Evolutionary conservation across 1,284 basidiomycete genomes (phyloP).

Genomic region (Ceratobasidium papillatum): DNA sequence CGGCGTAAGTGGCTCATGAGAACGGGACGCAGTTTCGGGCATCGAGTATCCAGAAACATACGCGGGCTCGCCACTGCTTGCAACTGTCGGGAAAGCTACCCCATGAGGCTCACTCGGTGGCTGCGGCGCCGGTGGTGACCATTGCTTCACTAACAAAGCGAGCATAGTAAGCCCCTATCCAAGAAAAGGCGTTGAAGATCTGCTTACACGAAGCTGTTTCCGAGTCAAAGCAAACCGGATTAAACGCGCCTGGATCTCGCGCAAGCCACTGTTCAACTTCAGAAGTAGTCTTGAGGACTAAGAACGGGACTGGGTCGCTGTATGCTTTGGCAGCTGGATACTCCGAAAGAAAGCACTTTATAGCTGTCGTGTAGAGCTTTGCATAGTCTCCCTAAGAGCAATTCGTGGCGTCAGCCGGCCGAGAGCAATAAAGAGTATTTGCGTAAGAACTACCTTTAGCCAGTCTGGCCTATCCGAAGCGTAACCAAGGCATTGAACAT

Average conservation of each 20-base stretch:
- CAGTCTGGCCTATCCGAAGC: constrained; percentile 38
- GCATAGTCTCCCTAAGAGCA: constrained; percentile 21
- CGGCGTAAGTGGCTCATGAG: constrained; percentile 25
- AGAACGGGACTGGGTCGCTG: constrained; percentile 30
- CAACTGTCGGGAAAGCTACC: neutral
- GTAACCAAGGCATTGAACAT: constrained; percentile 34
- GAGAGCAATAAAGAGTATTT: neutral
- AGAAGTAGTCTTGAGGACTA: constrained; percentile 21
- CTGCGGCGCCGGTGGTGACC: constrained; percentile 8
- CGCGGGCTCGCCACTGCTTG: constrained; percentile 8
- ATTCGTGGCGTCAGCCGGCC: constrained; percentile 12
- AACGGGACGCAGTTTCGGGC: neutral
- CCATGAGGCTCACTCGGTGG: neutral
- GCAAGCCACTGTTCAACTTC: constrained; percentile 27
- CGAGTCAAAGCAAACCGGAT: constrained; percentile 30
- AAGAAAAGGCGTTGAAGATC: neutral
- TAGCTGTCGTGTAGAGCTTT: constrained; percentile 29
- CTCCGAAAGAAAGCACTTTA: constrained; percentile 33
- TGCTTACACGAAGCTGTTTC: constrained; percentile 19
- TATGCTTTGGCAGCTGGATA: constrained; percentile 36
- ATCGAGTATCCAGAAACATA: neutral
- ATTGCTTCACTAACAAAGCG: constrained; percentile 16
- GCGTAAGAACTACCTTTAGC: constrained; percentile 21
- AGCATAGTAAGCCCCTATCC: neutral
- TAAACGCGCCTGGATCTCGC: constrained; percentile 8